phyloP scores from a whole-genome alignment of 306 rosid genomes.

The cucumber (Cucumis sativus) region Cucumber_9930_V3 NC_026660.2:28329501-28330000 shows the following conservation, averaged over 20 bases:
- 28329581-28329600: not conserved
- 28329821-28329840: not conserved
- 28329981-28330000: not conserved
- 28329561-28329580: conserved; percentile 80
- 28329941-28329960: not conserved
- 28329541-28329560: conserved; percentile 93
- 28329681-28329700: not conserved
- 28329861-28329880: not conserved
- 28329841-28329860: not conserved
- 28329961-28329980: conserved; percentile 4
- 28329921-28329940: conserved; percentile 3
- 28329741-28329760: not conserved
- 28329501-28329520: conserved; percentile 51
- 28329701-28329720: not conserved
- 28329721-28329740: not conserved
- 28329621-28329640: not conserved
- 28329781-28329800: not conserved
- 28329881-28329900: conserved; percentile 2
- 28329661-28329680: not conserved
- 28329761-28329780: not conserved
- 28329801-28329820: not conserved
- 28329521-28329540: conserved; percentile 90
- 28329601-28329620: not conserved
- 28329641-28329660: conserved; percentile 9
- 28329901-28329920: not conserved